These are phyloP conservation scores for Euclidium syriacum DNA, from an alignment of 345 rosid genomes.

Conservation along the genomic window DNA sequence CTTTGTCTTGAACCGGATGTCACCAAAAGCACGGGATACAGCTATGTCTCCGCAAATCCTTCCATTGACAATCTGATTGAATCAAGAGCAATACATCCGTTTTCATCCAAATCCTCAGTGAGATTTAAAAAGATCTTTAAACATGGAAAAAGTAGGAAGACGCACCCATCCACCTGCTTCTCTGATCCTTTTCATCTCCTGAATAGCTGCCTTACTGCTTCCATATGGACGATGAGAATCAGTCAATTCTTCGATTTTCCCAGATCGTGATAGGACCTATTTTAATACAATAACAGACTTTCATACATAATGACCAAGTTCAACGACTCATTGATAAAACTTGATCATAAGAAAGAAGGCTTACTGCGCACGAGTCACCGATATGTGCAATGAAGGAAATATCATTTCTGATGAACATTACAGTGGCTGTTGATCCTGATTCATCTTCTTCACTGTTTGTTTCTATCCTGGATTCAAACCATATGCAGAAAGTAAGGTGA, in stretches of 20 bases:
- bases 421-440: constrained; percentile 94
- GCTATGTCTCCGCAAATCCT: constrained; percentile 96
- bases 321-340: background rate
- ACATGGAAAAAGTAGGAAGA: constrained; percentile 6
- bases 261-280: constrained; percentile 80
- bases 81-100: background rate
- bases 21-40: constrained; percentile 95
- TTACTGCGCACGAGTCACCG: constrained; percentile 83
- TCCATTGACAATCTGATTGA: constrained; percentile 64
- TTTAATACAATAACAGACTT: background rate
- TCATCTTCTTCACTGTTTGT: constrained; percentile 46
- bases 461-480: constrained; percentile 52
- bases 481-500: background rate
- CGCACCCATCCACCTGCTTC: constrained; percentile 99
- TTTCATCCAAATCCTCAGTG: background rate
- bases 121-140: background rate
- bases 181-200: constrained; percentile 81
- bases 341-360: constrained; percentile 3
- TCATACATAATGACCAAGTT: background rate
- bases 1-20: constrained; percentile 82
- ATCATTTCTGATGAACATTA: constrained; percentile 51
- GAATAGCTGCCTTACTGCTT: constrained; percentile 54
- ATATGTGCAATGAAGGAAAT: constrained; percentile 65
- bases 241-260: constrained; percentile 63
- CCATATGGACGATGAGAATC: constrained; percentile 91